A percentile compares a stretch with the other conserved stretches of the same genome.
Conservation (phyloP, 2,329 filamentous ascomycete genomes). For the Sarocladium strictum region DNA sequence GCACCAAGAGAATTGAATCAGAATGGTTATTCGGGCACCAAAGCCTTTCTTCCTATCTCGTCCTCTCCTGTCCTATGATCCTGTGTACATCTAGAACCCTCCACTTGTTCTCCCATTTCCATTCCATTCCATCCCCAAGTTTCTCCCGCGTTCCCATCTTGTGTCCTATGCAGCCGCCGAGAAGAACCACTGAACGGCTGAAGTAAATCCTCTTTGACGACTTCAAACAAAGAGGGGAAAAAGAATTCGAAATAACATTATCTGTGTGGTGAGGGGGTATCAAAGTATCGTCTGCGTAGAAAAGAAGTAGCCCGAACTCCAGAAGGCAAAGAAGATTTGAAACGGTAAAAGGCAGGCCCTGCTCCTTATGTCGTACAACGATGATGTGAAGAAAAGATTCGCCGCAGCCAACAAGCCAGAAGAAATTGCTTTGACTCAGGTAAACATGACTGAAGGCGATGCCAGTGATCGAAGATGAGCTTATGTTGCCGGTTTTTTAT, state of each 20-base stretch:
- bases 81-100: neutral
- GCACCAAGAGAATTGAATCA: too few species aligned
- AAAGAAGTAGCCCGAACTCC: conserved; percentile 2
- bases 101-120: neutral
- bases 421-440: too few species aligned
- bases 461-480: neutral
- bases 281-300: conserved; percentile 10
- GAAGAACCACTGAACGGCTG: neutral
- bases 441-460: too few species aligned
- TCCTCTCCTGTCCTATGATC: too few species aligned
- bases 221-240: neutral
- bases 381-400: neutral
- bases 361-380: conserved; percentile 3
- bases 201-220: neutral
- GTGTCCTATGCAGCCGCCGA: neutral
- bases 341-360: neutral
- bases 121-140: neutral
- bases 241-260: conserved; percentile 3
- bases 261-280: conserved; percentile 9
- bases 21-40: neutral
- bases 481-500: conserved; percentile 3
- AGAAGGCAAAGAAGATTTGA: conserved; percentile 4
- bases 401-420: too few species aligned
- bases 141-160: neutral
- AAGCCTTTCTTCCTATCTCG: too few species aligned